Percentiles rank a stretch among this genome's conserved stretches.
phyloP scores from a whole-genome alignment of 2,329 filamentous ascomycete genomes.

The Leptographium wingfieldii region DNA sequence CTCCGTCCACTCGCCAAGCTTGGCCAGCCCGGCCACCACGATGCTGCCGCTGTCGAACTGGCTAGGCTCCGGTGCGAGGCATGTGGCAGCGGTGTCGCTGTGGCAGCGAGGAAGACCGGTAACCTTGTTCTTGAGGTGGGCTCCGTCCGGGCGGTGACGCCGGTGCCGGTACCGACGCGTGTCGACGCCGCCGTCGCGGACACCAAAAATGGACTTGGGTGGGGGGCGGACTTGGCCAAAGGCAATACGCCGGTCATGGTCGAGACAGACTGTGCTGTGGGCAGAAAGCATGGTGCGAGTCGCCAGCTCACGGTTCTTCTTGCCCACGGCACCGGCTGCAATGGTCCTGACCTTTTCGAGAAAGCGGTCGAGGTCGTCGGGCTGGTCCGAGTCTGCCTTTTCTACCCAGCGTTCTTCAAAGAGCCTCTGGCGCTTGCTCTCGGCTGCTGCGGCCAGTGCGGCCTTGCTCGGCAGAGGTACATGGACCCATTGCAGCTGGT shows the following conservation, averaged over 20 bases:
- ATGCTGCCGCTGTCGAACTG: not conserved
- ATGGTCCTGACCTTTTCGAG: not conserved
- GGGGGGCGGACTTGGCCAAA: constrained; percentile 7
- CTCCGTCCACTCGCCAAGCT: not conserved
- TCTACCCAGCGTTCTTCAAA: constrained; percentile 6
- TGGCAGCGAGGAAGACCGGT: not conserved
- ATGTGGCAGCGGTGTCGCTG: not conserved
- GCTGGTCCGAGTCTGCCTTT: not conserved
- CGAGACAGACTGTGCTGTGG: constrained; percentile 7
- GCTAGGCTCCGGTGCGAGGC: not conserved
- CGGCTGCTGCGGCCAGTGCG: not conserved
- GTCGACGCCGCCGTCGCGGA: constrained; percentile 9
- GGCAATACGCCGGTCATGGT: constrained; percentile 11
- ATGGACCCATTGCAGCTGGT: not conserved
- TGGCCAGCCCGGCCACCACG: not conserved
- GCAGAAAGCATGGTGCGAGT: not conserved
- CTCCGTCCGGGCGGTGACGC: constrained; percentile 1
- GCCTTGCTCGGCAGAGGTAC: not conserved
- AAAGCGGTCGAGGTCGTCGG: constrained; percentile 5
- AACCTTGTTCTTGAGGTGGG: not conserved
- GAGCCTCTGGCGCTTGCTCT: not conserved
- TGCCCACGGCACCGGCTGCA: not conserved
- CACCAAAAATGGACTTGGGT: constrained; percentile 3
- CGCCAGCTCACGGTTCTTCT: not conserved
- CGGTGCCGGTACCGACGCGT: not conserved